These are phyloP conservation scores for Elsinoe necatrix DNA, from an alignment of 2,329 filamentous ascomycete species.

Conservation along the genomic window DNA sequence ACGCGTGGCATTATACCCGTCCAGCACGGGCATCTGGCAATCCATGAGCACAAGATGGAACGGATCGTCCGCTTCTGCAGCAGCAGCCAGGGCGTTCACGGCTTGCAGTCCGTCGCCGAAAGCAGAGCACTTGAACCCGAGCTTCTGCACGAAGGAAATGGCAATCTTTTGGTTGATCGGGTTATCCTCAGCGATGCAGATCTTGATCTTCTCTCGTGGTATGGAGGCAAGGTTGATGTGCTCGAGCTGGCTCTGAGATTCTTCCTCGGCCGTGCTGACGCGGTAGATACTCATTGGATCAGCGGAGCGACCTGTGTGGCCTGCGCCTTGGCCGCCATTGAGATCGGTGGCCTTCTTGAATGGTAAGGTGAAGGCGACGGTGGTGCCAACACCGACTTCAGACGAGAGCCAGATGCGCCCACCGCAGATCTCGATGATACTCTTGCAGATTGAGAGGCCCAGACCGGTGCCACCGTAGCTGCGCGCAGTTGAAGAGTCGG, in stretches of 20 bases:
- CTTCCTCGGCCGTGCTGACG: slow-evolving; percentile 37
- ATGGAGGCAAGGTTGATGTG: slow-evolving; percentile 62
- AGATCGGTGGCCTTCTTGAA: slow-evolving; percentile 58
- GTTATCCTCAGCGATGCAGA: slow-evolving; percentile 94
- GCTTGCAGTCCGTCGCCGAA: slow-evolving; percentile 86
- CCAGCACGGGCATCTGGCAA: slow-evolving; percentile 88
- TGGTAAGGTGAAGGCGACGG: slow-evolving; percentile 68
- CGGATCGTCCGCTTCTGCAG: slow-evolving; percentile 61
- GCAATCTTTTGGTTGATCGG: slow-evolving; percentile 91
- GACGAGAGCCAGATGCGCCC: slow-evolving; percentile 78
- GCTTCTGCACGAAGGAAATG: slow-evolving; percentile 76
- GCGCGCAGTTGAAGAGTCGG: slow-evolving; percentile 79
- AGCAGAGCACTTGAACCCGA: slow-evolving; percentile 80
- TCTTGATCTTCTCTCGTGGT: slow-evolving; percentile 66
- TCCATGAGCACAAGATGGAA: slow-evolving; percentile 95
- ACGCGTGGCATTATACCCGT: slow-evolving; percentile 85
- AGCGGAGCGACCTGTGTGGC: slow-evolving; percentile 32
- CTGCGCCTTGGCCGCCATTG: slow-evolving; percentile 17
- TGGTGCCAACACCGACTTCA: slow-evolving; percentile 60
- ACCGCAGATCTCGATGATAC: slow-evolving; percentile 85
- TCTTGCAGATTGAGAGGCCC: slow-evolving; percentile 89
- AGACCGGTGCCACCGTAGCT: slow-evolving; percentile 90
- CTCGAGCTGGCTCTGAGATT: slow-evolving; percentile 24
- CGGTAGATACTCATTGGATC: slow-evolving; percentile 51
- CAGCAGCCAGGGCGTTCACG: slow-evolving; percentile 71